Percentiles rank a stretch among this genome's conserved stretches.
Evolutionary conservation across 139 green algal genomes (phyloP).

Genomic region (Edaphochlamys debaryana): DNA sequence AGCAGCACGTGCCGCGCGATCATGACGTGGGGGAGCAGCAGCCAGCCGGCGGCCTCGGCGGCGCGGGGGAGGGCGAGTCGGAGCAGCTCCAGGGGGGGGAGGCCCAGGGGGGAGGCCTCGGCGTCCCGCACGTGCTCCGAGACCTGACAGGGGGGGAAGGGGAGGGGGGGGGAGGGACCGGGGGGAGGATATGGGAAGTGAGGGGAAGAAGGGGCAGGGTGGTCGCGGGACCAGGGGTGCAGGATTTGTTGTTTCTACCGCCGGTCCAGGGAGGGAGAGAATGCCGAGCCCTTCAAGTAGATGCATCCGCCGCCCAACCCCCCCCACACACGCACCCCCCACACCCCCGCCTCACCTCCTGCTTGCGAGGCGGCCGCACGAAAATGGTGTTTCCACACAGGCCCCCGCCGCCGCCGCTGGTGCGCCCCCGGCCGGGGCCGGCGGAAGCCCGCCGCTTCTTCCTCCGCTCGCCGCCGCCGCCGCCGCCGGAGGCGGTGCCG

Average conservation of each 20-base stretch:
- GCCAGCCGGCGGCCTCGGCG: background rate
- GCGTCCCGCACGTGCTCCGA: conserved; percentile 16
- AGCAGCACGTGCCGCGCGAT: conserved; percentile 1
- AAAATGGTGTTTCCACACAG: conserved; percentile 13
- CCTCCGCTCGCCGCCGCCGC: background rate
- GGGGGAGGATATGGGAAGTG: too few relatives aligned
- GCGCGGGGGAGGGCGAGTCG: background rate
- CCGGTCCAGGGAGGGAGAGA: too few relatives aligned
- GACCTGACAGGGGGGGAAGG: background rate
- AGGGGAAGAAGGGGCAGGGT: too few relatives aligned
- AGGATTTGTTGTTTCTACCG: too few relatives aligned
- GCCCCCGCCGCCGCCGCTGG: background rate
- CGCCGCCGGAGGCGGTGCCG: background rate
- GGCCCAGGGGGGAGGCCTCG: conserved; percentile 14
- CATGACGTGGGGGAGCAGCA: conserved; percentile 12
- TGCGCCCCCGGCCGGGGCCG: too few relatives aligned
- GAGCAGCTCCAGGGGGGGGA: background rate
- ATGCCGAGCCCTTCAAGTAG: too few relatives aligned
- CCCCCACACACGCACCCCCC: too few relatives aligned
- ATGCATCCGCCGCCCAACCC: too few relatives aligned
- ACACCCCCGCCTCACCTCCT: conserved; percentile 1
- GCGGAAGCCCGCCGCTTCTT: too few relatives aligned
- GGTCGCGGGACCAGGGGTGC: too few relatives aligned
- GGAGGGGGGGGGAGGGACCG: background rate
- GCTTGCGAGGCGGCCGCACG: background rate